Evolutionary conservation across 2,329 filamentous ascomycete genomes (phyloP).

Genomic region (Beauveria varroae): DNA sequence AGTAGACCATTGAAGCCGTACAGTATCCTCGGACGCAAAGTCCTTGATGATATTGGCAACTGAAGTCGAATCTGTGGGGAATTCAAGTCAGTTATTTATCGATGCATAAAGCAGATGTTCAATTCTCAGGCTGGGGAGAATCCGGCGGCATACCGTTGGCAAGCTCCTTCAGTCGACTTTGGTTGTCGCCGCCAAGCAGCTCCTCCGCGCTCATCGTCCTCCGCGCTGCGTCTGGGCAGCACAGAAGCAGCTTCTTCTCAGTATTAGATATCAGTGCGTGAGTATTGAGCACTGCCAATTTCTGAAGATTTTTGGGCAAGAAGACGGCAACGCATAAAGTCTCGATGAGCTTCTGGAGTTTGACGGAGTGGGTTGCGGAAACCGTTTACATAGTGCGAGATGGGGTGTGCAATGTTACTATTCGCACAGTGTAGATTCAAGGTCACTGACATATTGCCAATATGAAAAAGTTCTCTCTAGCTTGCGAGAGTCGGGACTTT

Average conservation of each 20-base stretch:
- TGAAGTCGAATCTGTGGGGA: not conserved
- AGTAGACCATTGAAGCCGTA: not conserved
- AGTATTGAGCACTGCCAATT: too few relatives aligned
- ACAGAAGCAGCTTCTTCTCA: not conserved
- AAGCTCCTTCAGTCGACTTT: not conserved
- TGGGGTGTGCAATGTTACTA: not conserved
- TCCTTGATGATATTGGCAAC: not conserved
- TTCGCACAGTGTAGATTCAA: not conserved
- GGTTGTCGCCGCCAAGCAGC: slow-evolving; percentile 6
- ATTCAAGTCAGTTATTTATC: not conserved
- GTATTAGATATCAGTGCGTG: not conserved
- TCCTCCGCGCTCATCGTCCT: not conserved
- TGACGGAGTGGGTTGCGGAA: not conserved
- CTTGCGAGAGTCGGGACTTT: not conserved
- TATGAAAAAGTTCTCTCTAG: not conserved
- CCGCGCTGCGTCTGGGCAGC: not conserved
- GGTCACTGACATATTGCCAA: not conserved
- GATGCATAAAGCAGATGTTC: not conserved
- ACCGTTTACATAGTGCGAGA: not conserved
- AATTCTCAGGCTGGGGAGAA: too few relatives aligned
- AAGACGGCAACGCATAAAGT: not conserved
- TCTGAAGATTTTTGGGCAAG: not conserved
- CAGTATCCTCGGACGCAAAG: not conserved
- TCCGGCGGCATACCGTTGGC: not conserved
- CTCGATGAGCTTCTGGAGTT: not conserved